A percentile compares a stretch with the other conserved stretches of the same genome.
phyloP scores from a whole-genome alignment of 1,284 basidiomycete genomes.

The Tetrapyrgos nigripes region DNA sequence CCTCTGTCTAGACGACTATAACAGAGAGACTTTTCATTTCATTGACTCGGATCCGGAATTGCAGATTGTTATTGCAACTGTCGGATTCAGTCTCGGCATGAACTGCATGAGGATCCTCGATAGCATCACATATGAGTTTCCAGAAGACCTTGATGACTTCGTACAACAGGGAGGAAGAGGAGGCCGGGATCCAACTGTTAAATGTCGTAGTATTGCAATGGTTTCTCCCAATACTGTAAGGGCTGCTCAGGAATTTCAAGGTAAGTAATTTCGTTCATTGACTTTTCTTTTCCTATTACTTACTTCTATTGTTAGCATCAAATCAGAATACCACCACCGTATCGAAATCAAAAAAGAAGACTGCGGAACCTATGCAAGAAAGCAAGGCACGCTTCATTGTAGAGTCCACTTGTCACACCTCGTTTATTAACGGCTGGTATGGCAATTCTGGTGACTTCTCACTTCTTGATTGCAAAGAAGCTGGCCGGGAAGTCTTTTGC shows the following conservation, averaged over 20 bases:
- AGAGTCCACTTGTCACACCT: not conserved
- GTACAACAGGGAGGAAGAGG: not conserved
- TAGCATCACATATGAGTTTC: not conserved
- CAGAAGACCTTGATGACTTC: not conserved
- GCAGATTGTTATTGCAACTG: conserved; percentile 4
- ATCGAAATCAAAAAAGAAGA: not conserved
- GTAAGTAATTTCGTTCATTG: not conserved
- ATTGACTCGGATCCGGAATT: not conserved
- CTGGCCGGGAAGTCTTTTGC: not conserved
- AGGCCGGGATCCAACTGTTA: not conserved
- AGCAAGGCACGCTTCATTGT: not conserved
- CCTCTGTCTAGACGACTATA: not conserved
- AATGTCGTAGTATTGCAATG: not conserved
- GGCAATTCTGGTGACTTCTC: not conserved
- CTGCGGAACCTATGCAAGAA: not conserved
- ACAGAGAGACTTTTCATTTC: not conserved
- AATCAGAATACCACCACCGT: not conserved
- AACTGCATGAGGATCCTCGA: not conserved
- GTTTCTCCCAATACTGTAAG: too few species aligned
- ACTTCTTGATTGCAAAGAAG: not conserved
- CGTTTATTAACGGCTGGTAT: not conserved
- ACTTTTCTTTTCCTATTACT: not conserved
- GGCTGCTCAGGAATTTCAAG: not conserved
- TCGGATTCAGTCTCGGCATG: not conserved
- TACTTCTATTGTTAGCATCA: not conserved